Conservation (phyloP, 148 eudicot genomes). For the Limonium bicolor region DNA sequence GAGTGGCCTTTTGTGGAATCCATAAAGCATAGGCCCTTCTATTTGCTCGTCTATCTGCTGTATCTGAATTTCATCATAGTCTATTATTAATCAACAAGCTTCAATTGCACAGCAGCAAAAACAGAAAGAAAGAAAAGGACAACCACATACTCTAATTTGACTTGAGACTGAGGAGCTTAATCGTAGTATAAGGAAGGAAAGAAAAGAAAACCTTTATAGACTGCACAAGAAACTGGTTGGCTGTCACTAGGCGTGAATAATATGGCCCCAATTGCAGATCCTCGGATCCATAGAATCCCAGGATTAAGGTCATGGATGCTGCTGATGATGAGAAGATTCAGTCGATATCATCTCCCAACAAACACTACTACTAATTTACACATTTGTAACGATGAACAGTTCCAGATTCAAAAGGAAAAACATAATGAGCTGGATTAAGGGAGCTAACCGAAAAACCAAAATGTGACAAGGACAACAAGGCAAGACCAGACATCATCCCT, state of each 20-base stretch:
- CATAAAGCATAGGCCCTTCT: slow-evolving; percentile 43
- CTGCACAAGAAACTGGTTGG: slow-evolving; percentile 30
- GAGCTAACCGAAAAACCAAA: slow-evolving; percentile 28
- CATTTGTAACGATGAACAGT: neutral
- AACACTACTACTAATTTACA: neutral
- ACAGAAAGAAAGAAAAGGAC: neutral
- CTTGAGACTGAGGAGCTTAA: neutral
- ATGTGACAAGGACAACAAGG: slow-evolving; percentile 24
- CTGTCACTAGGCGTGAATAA: slow-evolving; percentile 23
- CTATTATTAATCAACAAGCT: neutral
- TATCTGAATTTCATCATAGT: slow-evolving; percentile 27
- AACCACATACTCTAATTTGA: neutral
- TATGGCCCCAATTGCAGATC: slow-evolving; percentile 36
- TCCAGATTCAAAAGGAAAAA: neutral
- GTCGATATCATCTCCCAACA: neutral
- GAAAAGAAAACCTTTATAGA: slow-evolving; percentile 24
- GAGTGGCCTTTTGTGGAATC: slow-evolving; percentile 41
- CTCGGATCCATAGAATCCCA: slow-evolving; percentile 39
- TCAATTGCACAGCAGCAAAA: neutral
- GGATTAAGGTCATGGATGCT: slow-evolving; percentile 37
- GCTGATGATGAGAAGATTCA: slow-evolving; percentile 9
- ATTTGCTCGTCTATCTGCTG: slow-evolving; percentile 19
- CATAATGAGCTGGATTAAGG: neutral
- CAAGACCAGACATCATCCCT: slow-evolving; percentile 36
- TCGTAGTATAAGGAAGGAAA: neutral